Evolutionary conservation across 805 yeast genomes (phyloP).

Genomic region (Nadsonia fulvescens): DNA sequence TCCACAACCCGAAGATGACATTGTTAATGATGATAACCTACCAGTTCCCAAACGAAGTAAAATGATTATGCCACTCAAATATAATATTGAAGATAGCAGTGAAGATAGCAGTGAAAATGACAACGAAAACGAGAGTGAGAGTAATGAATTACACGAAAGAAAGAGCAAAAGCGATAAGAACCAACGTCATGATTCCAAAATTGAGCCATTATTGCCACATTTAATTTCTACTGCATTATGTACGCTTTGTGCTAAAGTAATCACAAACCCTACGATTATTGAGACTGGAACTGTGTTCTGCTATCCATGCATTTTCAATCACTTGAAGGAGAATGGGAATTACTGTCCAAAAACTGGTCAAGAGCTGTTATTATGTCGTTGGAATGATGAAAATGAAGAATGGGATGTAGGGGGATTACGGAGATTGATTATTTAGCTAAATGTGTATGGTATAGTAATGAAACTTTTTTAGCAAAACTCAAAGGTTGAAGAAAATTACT

Average conservation of each 20-base stretch:
- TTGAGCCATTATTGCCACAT: constrained; percentile 8
- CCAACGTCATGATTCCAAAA: too few relatives aligned
- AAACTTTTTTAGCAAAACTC: too few relatives aligned
- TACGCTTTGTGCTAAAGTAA: constrained; percentile 46
- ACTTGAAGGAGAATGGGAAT: constrained; percentile 40
- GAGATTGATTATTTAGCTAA: constrained; percentile 52
- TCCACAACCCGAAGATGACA: too few relatives aligned
- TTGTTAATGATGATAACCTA: constrained; percentile 11
- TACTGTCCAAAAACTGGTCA: constrained; percentile 74
- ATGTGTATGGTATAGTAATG: too few relatives aligned
- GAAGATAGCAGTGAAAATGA: too few relatives aligned
- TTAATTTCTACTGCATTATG: too few relatives aligned
- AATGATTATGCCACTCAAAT: too few relatives aligned
- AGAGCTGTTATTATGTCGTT: constrained; percentile 51
- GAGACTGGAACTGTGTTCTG: constrained; percentile 89
- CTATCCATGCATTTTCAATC: constrained; percentile 64
- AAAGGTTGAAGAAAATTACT: too few relatives aligned
- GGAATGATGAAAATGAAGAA: constrained; percentile 33
- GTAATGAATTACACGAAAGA: constrained; percentile 8
- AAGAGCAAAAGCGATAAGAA: constrained; percentile 14
- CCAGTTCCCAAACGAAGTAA: too few relatives aligned
- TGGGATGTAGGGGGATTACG: constrained; percentile 69
- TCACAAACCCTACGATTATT: constrained; percentile 66
- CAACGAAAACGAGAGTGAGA: constrained; percentile 8
- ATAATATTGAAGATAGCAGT: too few relatives aligned